These are phyloP conservation scores for Ceratonia siliqua DNA, from an alignment of 306 rosid genomes.

Conservation along the genomic window DNA sequence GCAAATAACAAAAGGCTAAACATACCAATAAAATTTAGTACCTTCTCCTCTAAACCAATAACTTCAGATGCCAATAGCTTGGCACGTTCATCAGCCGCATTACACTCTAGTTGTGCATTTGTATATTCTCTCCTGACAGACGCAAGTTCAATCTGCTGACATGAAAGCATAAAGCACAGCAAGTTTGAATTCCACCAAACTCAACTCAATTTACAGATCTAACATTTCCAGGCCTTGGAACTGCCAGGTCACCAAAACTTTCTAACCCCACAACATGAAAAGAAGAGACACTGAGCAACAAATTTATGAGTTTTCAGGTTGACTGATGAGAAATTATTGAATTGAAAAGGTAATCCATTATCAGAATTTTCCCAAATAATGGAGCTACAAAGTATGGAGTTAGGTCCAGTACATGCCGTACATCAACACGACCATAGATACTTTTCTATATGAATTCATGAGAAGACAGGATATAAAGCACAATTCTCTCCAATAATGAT, in stretches of 20 bases:
- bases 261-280: not conserved
- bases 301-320: not conserved
- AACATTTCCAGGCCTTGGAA: not conserved
- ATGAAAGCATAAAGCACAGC: slow-evolving; percentile 15
- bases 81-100: slow-evolving; percentile 97
- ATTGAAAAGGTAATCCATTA: slow-evolving; percentile 11
- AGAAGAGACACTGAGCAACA: slow-evolving; percentile 10
- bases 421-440: not conserved
- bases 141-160: slow-evolving; percentile 73
- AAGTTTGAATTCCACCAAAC: slow-evolving; percentile 12
- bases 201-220: not conserved
- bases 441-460: not conserved
- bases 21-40: slow-evolving; percentile 58
- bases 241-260: slow-evolving; percentile 3
- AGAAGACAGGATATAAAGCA: not conserved
- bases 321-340: not conserved
- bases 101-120: slow-evolving; percentile 87
- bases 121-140: slow-evolving; percentile 70
- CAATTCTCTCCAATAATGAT: not conserved
- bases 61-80: slow-evolving; percentile 96
- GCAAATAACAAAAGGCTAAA: slow-evolving; percentile 23
- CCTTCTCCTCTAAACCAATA: slow-evolving; percentile 97
- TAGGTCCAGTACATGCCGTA: slow-evolving; percentile 5
- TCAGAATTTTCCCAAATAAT: not conserved
- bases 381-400: not conserved